Conservation (phyloP, 192 early-diverging fungal species). For the Backusella australiensis region DNA sequence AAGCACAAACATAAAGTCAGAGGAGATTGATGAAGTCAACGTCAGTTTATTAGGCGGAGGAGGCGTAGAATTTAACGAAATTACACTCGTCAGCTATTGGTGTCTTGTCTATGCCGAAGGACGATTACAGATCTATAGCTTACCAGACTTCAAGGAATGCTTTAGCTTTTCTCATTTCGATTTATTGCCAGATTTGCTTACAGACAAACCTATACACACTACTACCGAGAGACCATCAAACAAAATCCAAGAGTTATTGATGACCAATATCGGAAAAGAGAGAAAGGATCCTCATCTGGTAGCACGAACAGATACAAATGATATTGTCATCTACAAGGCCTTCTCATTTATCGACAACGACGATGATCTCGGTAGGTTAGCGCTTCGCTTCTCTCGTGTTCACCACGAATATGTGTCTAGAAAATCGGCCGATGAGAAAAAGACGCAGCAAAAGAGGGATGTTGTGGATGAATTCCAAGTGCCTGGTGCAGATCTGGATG, state of each 20-base stretch:
- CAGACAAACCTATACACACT: conserved; percentile 40
- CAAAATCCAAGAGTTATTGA: conserved; percentile 68
- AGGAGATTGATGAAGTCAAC: conserved; percentile 33
- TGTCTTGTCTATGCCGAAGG: conserved; percentile 67
- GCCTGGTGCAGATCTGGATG: conserved; percentile 31
- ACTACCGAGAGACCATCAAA: conserved; percentile 29
- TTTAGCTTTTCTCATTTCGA: conserved; percentile 61
- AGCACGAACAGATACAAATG: conserved; percentile 56
- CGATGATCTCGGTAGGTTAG: conserved; percentile 47
- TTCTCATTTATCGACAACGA: conserved; percentile 51
- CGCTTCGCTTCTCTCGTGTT: conserved; percentile 64
- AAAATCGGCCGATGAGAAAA: conserved; percentile 31
- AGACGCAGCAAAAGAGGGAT: conserved; percentile 5
- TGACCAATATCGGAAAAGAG: conserved; percentile 63
- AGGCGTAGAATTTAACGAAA: conserved; percentile 23
- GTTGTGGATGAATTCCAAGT: conserved; percentile 30
- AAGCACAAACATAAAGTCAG: conserved; percentile 16
- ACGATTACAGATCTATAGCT: conserved; percentile 49
- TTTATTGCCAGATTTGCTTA: conserved; percentile 51
- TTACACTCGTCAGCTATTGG: conserved; percentile 53
- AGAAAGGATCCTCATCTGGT: conserved; percentile 65
- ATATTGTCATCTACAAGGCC: conserved; percentile 73
- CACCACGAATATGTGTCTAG: conserved; percentile 63
- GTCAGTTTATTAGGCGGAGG: conserved; percentile 34
- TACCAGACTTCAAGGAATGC: conserved; percentile 53